phyloP scores from a whole-genome alignment of 2,329 filamentous ascomycete species.

The Paecilomyces dactylethromorphus region DNA sequence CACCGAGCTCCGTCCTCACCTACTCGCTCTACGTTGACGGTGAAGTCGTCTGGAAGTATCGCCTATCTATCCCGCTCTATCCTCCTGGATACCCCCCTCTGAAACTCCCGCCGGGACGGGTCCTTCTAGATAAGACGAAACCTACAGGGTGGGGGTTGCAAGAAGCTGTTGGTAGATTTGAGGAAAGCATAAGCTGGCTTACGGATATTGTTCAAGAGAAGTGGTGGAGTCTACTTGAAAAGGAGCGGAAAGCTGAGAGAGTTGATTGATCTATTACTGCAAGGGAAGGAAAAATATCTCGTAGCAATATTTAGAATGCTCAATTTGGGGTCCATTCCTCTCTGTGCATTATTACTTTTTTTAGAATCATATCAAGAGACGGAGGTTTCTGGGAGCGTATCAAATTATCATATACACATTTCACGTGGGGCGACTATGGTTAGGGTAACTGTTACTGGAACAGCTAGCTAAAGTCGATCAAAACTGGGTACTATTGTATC shows the following conservation, averaged over 20 bases:
- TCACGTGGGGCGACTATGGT: too few species aligned
- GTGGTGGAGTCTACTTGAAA: slow-evolving; percentile 12
- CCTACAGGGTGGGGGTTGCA: slow-evolving; percentile 13
- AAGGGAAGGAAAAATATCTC: background rate
- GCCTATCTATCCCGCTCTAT: slow-evolving; percentile 29
- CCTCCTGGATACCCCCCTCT: slow-evolving; percentile 4
- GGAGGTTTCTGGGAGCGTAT: too few species aligned
- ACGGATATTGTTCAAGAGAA: slow-evolving; percentile 6
- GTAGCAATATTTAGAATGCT: too few species aligned
- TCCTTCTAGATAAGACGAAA: slow-evolving; percentile 22
- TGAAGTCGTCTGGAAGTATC: slow-evolving; percentile 63
- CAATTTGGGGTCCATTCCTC: background rate
- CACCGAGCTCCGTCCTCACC: slow-evolving; percentile 56
- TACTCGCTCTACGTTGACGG: slow-evolving; percentile 83
- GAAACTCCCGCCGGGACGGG: slow-evolving; percentile 22
- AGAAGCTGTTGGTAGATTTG: slow-evolving; percentile 14
- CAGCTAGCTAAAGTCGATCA: background rate
- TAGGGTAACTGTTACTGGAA: too few species aligned
- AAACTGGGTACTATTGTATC: background rate
- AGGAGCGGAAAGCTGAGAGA: slow-evolving; percentile 11
- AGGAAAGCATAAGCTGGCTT: slow-evolving; percentile 9
- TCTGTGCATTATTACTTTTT: background rate
- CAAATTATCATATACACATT: too few species aligned
- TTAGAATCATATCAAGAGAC: too few species aligned
- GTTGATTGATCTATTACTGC: slow-evolving; percentile 4